phyloP scores from a whole-genome alignment of 192 early-diverging fungal genomes.

The Mortierella antarctica region DNA sequence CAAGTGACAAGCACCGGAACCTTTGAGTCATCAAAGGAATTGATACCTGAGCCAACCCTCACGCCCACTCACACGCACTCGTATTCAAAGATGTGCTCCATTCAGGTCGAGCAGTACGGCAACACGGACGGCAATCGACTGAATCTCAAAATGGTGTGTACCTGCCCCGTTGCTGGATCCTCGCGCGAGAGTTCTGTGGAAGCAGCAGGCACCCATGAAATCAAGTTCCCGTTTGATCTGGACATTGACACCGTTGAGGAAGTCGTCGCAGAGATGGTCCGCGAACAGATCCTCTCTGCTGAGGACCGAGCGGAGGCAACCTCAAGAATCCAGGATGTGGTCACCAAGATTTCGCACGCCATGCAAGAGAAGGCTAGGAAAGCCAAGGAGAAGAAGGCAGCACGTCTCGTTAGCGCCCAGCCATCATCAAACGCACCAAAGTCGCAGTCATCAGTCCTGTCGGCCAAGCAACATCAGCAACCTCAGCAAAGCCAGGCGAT shows the following conservation, averaged over 20 bases:
- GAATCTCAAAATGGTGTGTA: slow-evolving; percentile 49
- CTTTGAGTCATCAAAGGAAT: neutral
- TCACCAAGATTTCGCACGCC: slow-evolving; percentile 19
- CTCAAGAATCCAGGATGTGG: slow-evolving; percentile 46
- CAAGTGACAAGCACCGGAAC: slow-evolving; percentile 1
- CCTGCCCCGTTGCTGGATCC: slow-evolving; percentile 51
- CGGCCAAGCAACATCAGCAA: slow-evolving; percentile 1
- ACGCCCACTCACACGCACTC: slow-evolving; percentile 58
- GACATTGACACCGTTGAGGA: slow-evolving; percentile 77
- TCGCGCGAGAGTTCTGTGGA: slow-evolving; percentile 24
- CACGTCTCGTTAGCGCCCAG: no score
- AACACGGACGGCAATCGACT: slow-evolving; percentile 55
- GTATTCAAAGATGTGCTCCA: slow-evolving; percentile 56
- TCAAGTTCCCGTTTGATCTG: slow-evolving; percentile 76
- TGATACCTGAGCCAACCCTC: neutral
- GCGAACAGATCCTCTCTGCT: slow-evolving; percentile 53
- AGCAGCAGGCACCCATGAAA: slow-evolving; percentile 62
- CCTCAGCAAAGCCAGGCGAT: neutral
- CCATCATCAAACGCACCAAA: no score
- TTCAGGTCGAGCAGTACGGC: slow-evolving; percentile 64
- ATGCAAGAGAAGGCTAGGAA: slow-evolving; percentile 18
- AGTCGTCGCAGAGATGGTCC: slow-evolving; percentile 75
- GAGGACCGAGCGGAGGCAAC: slow-evolving; percentile 50
- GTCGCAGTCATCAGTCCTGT: neutral
- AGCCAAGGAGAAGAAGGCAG: neutral